phyloP scores from a whole-genome alignment of 2,329 filamentous ascomycete species.

The Tolypocladium nubicola region DNA sequence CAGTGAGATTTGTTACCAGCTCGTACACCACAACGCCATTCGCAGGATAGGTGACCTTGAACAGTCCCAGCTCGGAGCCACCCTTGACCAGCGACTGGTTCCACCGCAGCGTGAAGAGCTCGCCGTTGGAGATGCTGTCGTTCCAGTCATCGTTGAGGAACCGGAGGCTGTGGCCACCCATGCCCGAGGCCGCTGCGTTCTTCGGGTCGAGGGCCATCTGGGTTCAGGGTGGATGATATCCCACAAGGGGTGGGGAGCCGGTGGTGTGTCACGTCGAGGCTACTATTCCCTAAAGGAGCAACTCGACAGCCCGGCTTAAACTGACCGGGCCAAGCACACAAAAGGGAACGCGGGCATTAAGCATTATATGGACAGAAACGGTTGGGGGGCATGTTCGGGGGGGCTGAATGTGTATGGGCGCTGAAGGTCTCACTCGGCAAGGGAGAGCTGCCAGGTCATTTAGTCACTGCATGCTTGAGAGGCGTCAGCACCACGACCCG shows the following conservation, averaged over 20 bases:
- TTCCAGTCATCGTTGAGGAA: constrained; percentile 24
- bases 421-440: constrained; percentile 15
- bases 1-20: constrained; percentile 17
- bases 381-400: constrained; percentile 3
- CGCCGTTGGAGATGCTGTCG: constrained; percentile 20
- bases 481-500: constrained; percentile 1
- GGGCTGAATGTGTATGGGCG: constrained; percentile 4
- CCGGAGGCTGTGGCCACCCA: constrained; percentile 15
- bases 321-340: constrained; percentile 5
- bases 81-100: constrained; percentile 14
- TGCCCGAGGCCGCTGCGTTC: constrained; percentile 5
- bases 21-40: constrained; percentile 18
- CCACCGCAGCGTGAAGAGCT: constrained; percentile 17
- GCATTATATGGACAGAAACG: constrained; percentile 9
- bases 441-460: constrained; percentile 11
- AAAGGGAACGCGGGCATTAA: constrained; percentile 5
- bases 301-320: not conserved
- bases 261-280: not conserved
- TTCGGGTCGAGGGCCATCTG: constrained; percentile 11
- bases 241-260: constrained; percentile 1
- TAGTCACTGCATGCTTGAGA: constrained; percentile 9
- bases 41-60: constrained; percentile 18
- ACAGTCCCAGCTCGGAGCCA: constrained; percentile 15
- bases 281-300: not conserved
- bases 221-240: constrained; percentile 1